These are phyloP conservation scores for Exophiala dermatitidis DNA, from an alignment of 2,329 filamentous ascomycete genomes.

Conservation along the genomic window DNA sequence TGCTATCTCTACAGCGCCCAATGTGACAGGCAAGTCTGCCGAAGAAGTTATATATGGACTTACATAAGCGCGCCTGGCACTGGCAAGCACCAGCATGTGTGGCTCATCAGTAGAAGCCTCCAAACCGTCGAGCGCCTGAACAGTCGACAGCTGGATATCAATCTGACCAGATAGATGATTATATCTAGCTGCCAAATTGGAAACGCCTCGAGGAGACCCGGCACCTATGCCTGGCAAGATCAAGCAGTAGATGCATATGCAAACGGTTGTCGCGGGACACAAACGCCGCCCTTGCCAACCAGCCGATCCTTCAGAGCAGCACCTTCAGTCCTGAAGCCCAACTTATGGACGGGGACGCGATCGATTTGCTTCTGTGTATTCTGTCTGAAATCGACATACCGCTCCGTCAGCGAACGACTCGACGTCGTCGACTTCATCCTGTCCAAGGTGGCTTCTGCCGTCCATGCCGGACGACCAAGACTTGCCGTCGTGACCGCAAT, in stretches of 20 bases:
- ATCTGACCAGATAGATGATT: too few species aligned
- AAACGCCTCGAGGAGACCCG: too few species aligned
- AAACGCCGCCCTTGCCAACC: conserved; percentile 26
- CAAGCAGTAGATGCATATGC: conserved; percentile 2
- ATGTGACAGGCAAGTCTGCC: too few species aligned
- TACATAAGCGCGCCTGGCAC: too few species aligned
- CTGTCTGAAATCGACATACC: conserved; percentile 44
- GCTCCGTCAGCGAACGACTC: conserved; percentile 38
- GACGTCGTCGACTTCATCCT: conserved; percentile 34
- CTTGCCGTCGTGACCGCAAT: conserved; percentile 33
- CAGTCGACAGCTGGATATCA: too few species aligned
- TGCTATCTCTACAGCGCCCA: too few species aligned
- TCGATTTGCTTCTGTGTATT: conserved; percentile 51
- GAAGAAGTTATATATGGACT: too few species aligned
- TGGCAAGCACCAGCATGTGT: too few species aligned
- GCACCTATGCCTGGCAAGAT: too few species aligned
- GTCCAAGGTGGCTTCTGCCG: conserved; percentile 28
- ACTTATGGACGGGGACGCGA: conserved; percentile 51
- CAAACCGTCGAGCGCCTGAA: too few species aligned
- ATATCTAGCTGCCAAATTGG: too few species aligned
- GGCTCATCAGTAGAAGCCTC: too few species aligned
- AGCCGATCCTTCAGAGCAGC: conserved; percentile 21
- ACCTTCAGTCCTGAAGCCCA: conserved; percentile 48
- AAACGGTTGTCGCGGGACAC: conserved; percentile 16
- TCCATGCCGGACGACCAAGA: conserved; percentile 37